Percentiles rank a stretch among this genome's conserved stretches.
Conservation (phyloP, 2,329 filamentous ascomycete genomes). For the Curvularia sp. region DNA sequence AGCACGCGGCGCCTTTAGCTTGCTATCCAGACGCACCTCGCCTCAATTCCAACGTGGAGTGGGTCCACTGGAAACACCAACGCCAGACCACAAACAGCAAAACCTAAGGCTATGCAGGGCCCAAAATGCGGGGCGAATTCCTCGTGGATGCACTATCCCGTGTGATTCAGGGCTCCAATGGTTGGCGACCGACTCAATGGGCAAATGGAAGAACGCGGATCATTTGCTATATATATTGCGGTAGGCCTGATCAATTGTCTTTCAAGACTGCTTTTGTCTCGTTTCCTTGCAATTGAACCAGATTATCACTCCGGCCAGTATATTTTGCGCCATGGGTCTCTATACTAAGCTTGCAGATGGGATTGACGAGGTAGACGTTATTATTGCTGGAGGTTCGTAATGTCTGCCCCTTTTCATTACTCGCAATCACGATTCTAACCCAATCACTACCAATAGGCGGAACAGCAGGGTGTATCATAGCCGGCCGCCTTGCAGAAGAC, state of each 20-base stretch:
- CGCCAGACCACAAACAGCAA: slow-evolving; percentile 7
- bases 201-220: neutral
- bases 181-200: neutral
- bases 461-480: slow-evolving; percentile 56
- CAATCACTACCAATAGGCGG: slow-evolving; percentile 19
- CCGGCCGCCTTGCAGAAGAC: slow-evolving; percentile 54
- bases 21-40: slow-evolving; percentile 8
- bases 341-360: slow-evolving; percentile 48
- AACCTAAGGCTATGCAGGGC: slow-evolving; percentile 5
- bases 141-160: neutral
- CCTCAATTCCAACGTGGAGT: slow-evolving; percentile 1
- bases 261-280: neutral
- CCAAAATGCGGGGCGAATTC: slow-evolving; percentile 3
- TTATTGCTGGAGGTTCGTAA: slow-evolving; percentile 57
- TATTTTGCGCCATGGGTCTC: slow-evolving; percentile 29
- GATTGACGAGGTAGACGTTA: slow-evolving; percentile 58
- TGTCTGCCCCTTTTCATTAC: neutral
- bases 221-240: slow-evolving; percentile 6
- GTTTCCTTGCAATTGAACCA: neutral
- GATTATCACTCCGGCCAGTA: too few relatives aligned
- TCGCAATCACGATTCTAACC: neutral
- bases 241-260: neutral
- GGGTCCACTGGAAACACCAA: slow-evolving; percentile 3
- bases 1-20: slow-evolving; percentile 6
- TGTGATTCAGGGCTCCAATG: neutral